Base-by-base conservation (phyloP, 164 flowering plant species). In the Macadamia integrifolia region DNA sequence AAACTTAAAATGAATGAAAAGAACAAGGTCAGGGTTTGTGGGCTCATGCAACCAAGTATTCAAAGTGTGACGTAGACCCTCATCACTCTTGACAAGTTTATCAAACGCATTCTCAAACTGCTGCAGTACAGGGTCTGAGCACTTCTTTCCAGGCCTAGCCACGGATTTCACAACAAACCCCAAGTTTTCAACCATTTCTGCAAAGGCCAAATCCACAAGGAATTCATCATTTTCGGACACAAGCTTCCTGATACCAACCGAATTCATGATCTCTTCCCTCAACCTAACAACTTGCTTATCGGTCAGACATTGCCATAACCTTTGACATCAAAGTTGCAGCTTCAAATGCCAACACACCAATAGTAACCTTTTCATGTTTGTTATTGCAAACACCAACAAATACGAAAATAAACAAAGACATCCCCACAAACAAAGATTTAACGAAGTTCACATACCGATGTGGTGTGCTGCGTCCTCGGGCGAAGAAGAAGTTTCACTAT, bases 341-440 rank as follows among this genome's bases (percentile, higher is more conserved):
- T 80, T 93, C 98, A 78, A 90, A 93, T 0, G 96, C 84, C 66
- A 93, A 65, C 4, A 93, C 91, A 44, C 92, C 91, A 58, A 93
- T 76, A 6, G 9, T 9, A 6, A 43, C 7, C 48, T 43, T 43
- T 43, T 43, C 48, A 9, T 6, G 48, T 9, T 43, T 23, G 23
- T 23, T 23, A 23, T 23, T 23, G 23, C 23, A 23, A 23, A 23
- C 23, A 23, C 23, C 23, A 23, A 23, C 23, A 23, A 23, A 23
- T 23, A 23, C 23, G 23, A 23, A 23, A 23, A 23, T 23, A 23
- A 23, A 23, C 23, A 23, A 23, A 23, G 23, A 23, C 23, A 23
- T 23, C 23, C 23, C 23, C 23, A 23, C 23, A 23, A 23, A 23
- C 23, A 23, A 0, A 23, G 23, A 23, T 23, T 23, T 23, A 23